phyloP scores from a whole-genome alignment of 768 basidiomycete species.

The Mycena rosella region DNA sequence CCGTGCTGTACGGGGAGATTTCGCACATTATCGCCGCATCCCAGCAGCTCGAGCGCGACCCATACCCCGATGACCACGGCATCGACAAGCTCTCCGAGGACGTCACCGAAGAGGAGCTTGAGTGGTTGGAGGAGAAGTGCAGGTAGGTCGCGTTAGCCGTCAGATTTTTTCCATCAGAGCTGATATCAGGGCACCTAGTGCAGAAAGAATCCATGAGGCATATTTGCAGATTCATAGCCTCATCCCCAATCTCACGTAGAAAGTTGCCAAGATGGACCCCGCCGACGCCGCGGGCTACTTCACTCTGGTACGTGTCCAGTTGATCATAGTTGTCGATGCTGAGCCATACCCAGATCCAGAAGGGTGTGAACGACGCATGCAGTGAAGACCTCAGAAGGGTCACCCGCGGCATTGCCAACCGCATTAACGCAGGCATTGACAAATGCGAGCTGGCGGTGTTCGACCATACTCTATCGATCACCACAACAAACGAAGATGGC shows the following conservation, averaged over 20 bases:
- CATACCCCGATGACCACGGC: constrained; percentile 4
- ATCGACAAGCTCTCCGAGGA: neutral
- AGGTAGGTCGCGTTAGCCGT: neutral
- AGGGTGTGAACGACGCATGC: no score
- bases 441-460: no score
- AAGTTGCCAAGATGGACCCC: neutral
- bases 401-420: no score
- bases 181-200: neutral
- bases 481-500: no score
- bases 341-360: no score
- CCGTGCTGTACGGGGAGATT: constrained; percentile 21
- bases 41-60: neutral
- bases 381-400: no score
- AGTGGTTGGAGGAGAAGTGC: constrained; percentile 11
- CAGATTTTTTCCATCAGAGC: neutral
- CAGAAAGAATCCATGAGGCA: constrained; percentile 15
- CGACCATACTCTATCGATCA: no score
- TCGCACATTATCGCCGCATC: constrained; percentile 4
- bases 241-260: neutral
- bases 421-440: no score
- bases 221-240: constrained; percentile 10
- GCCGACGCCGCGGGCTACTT: neutral
- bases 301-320: no score
- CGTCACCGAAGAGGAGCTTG: neutral
- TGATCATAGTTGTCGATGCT: no score